A percentile compares a stretch with the other conserved stretches of the same genome.
Conservation (phyloP, 805 yeast species). For the Nakazawaea ambrosiae region DNA sequence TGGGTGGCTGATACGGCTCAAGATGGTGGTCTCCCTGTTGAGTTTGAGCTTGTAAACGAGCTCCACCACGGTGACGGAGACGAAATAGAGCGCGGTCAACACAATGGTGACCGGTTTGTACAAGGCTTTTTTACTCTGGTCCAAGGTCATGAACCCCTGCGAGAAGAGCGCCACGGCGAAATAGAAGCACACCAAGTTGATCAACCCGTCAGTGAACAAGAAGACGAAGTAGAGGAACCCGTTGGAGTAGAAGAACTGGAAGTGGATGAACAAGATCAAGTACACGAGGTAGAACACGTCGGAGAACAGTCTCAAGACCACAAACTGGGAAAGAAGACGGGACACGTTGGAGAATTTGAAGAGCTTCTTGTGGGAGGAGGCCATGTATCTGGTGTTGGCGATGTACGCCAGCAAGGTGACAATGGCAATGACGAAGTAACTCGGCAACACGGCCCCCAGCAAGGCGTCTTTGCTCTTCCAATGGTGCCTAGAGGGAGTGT, state of each 20-base stretch:
- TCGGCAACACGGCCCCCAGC: constrained; percentile 7
- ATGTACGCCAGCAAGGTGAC: constrained; percentile 2
- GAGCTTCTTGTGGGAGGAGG: background rate
- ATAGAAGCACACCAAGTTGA: constrained; percentile 7
- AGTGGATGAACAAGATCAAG: constrained; percentile 5
- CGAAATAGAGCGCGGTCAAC: constrained; percentile 1
- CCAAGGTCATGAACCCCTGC: constrained; percentile 6
- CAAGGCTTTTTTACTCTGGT: background rate
- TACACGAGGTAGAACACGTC: constrained; percentile 5
- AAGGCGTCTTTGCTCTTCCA: background rate
- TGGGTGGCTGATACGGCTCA: background rate
- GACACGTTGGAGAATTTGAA: constrained; percentile 10
- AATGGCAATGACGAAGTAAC: constrained; percentile 1
- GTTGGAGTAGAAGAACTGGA: constrained; percentile 3
- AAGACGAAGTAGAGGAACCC: constrained; percentile 4
- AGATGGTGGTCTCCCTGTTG: background rate
- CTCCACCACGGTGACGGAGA: constrained; percentile 5
- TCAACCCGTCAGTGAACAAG: constrained; percentile 3
- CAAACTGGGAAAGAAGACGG: constrained; percentile 1
- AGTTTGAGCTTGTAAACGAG: constrained; percentile 1
- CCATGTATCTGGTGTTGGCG: background rate
- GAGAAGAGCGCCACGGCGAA: constrained; percentile 5
- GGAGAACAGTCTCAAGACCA: constrained; percentile 1
- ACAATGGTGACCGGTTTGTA: background rate
- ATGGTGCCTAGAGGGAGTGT: constrained; percentile 3